Evolutionary conservation across 805 yeast species (phyloP).

Genomic region (Cyberlindnera subsufficiens): DNA sequence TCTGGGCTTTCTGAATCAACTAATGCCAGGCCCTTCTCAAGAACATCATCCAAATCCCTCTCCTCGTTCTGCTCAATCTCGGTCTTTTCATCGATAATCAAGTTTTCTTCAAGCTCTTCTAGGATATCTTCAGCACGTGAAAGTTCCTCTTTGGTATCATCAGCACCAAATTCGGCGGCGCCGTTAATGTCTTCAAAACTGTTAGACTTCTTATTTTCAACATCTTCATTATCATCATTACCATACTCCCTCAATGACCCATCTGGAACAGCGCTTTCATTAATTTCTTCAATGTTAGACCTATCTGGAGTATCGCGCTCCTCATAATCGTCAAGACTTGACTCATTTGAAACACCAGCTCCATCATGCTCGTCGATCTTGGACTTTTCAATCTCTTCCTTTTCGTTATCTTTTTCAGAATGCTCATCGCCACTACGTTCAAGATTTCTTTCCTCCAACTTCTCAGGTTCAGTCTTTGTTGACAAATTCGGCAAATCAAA

Average conservation of each 20-base stretch:
- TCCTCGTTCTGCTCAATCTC: background rate
- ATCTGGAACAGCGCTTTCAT: conserved; percentile 1
- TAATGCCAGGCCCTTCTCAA: conserved; percentile 1
- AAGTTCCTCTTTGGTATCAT: background rate
- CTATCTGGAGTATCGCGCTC: background rate
- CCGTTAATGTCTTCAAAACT: background rate
- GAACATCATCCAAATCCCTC: conserved; percentile 3
- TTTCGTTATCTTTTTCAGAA: no score
- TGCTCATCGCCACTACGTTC: no score
- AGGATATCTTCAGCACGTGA: background rate
- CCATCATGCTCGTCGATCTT: background rate
- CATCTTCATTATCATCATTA: background rate
- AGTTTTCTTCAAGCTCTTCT: background rate
- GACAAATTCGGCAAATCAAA: no score
- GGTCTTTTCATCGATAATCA: background rate
- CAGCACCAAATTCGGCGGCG: background rate
- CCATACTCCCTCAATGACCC: background rate
- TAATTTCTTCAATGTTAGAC: no score
- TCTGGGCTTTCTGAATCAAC: conserved; percentile 1
- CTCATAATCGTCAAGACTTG: conserved; percentile 3
- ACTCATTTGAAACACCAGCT: conserved; percentile 1
- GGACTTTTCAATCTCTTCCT: background rate
- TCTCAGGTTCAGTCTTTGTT: no score
- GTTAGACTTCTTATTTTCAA: background rate
- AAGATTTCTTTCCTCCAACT: no score